These are phyloP conservation scores for Aspergillus cavernicola DNA, from an alignment of 495 filamentous ascomycete species.

Conservation along the genomic window DNA sequence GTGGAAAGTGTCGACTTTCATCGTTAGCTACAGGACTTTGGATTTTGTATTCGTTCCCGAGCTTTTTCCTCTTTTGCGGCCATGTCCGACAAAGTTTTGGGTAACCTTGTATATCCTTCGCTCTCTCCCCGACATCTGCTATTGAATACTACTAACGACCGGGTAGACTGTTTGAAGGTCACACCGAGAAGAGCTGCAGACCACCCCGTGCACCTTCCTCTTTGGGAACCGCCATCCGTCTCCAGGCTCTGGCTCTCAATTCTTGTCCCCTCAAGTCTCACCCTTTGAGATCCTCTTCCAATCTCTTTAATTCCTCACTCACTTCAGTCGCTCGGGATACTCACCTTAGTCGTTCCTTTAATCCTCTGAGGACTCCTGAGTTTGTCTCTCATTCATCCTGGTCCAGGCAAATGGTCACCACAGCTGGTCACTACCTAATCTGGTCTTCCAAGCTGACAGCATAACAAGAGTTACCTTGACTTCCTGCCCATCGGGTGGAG, in stretches of 20 bases:
- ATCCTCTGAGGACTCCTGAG: not conserved
- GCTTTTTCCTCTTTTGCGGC: no score
- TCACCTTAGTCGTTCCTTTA: not conserved
- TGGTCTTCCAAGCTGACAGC: not conserved
- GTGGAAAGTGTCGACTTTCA: not conserved
- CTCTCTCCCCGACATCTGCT: not conserved
- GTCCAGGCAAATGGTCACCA: not conserved
- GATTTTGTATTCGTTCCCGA: no score
- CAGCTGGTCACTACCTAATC: not conserved
- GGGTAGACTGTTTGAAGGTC: no score
- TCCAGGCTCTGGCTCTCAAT: not conserved
- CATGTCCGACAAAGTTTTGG: no score
- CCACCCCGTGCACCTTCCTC: constrained; percentile 1
- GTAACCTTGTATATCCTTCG: not conserved
- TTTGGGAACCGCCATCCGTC: not conserved
- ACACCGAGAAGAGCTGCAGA: no score
- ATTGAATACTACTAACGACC: no score
- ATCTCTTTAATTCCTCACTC: not conserved
- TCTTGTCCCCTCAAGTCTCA: no score
- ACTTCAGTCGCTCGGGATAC: not conserved
- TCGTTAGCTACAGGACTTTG: no score
- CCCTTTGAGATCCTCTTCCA: not conserved
- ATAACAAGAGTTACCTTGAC: not conserved
- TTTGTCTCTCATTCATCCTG: not conserved
- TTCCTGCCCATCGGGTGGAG: not conserved